phyloP scores from a whole-genome alignment of 306 rosid species.

The Fragaria nilgerrensis region DNA sequence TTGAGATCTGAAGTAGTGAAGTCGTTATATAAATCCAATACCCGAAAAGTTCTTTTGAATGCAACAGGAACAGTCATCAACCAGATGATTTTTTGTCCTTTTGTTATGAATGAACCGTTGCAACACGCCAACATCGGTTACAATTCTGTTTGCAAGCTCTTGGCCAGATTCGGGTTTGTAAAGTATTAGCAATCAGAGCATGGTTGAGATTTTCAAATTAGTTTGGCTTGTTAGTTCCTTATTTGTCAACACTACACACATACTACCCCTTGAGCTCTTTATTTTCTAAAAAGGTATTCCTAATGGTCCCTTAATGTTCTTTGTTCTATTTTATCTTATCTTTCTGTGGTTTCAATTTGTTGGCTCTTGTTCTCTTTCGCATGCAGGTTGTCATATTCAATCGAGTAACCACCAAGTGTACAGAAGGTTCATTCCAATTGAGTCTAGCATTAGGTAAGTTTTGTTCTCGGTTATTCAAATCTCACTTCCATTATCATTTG shows the following conservation, averaged over 20 bases:
- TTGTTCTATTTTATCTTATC: constrained; percentile 7
- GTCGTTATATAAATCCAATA: background rate
- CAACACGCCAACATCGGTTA: background rate
- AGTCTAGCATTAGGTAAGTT: constrained; percentile 81
- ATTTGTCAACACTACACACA: background rate
- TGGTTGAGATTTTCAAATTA: background rate
- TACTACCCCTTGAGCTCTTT: background rate
- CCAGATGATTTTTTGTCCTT: background rate
- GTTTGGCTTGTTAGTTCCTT: constrained; percentile 1
- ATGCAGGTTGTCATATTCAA: constrained; percentile 91
- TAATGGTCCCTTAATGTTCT: background rate
- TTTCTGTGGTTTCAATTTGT: background rate
- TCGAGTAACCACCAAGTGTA: constrained; percentile 74
- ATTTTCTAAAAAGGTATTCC: background rate
- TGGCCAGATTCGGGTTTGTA: background rate
- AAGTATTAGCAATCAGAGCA: background rate
- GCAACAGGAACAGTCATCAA: background rate
- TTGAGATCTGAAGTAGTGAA: constrained; percentile 7
- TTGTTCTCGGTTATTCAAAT: constrained; percentile 26
- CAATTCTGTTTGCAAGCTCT: background rate
- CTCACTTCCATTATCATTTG: background rate
- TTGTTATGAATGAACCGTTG: background rate
- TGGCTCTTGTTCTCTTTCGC: constrained; percentile 22
- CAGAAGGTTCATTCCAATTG: constrained; percentile 85
- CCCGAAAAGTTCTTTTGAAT: background rate